A percentile compares a stretch with the other conserved stretches of the same genome.
Evolutionary conservation across 164 flowering plant species (phyloP).

Genomic region (Warburgia ugandensis): DNA sequence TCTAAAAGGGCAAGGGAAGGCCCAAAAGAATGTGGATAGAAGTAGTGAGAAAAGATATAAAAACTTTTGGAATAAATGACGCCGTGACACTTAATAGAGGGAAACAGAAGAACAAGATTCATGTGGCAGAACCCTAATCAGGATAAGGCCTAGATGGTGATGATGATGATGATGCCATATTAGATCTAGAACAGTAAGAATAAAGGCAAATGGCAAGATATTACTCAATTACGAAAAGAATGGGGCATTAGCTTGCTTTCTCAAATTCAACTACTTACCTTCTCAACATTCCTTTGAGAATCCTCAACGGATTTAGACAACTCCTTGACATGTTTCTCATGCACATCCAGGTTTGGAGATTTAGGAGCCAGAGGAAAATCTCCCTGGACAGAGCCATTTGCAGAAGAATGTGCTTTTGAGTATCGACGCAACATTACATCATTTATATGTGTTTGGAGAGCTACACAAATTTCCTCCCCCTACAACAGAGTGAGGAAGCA

Average conservation of each 20-base stretch:
- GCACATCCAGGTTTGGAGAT: slow-evolving; percentile 37
- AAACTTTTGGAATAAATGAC: no score
- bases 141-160: no score
- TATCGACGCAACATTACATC: slow-evolving; percentile 98
- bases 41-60: no score
- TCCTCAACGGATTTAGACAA: slow-evolving; percentile 73
- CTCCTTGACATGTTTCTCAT: slow-evolving; percentile 75
- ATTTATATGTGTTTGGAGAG: slow-evolving; percentile 98
- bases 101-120: no score
- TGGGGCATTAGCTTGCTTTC: not conserved
- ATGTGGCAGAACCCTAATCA: no score
- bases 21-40: no score
- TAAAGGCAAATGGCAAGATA: no score
- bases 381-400: slow-evolving; percentile 58
- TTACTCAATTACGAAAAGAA: not conserved
- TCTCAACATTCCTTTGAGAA: slow-evolving; percentile 57
- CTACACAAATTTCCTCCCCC: slow-evolving; percentile 99
- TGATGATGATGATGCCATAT: no score
- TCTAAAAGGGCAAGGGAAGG: no score
- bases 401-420: slow-evolving; percentile 80
- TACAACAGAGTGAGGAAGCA: slow-evolving; percentile 15
- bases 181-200: no score
- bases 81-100: no score
- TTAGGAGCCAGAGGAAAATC: slow-evolving; percentile 42
- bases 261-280: slow-evolving; percentile 35